phyloP scores from a whole-genome alignment of 2,329 filamentous ascomycete species.

The Diaporthe sp. region DNA sequence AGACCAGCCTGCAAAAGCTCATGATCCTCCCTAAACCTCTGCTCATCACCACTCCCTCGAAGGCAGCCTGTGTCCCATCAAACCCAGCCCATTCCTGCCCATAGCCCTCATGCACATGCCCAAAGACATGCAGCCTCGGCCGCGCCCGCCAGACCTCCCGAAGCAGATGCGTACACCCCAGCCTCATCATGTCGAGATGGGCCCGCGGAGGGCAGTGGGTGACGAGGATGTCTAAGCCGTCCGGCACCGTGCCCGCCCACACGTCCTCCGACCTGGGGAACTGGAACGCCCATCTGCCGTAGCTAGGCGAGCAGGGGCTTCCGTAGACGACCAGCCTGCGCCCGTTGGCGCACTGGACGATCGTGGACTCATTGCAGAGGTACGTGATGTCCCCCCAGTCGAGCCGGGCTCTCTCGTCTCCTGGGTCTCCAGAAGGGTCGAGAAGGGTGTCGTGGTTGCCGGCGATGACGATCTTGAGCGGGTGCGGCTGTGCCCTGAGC shows the following conservation, averaged over 20 bases:
- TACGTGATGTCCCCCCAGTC: constrained; percentile 51
- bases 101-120: constrained; percentile 51
- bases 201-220: constrained; percentile 50
- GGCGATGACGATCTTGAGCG: constrained; percentile 58
- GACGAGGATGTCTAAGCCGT: constrained; percentile 49
- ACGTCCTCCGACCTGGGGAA: constrained; percentile 48
- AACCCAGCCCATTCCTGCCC: not conserved
- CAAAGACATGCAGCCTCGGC: constrained; percentile 52
- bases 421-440: constrained; percentile 43
- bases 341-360: constrained; percentile 46
- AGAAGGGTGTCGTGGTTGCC: constrained; percentile 63
- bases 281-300: constrained; percentile 58
- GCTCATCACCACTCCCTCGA: constrained; percentile 7
- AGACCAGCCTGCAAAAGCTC: constrained; percentile 10
- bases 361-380: constrained; percentile 46
- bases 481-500: constrained; percentile 54
- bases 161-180: constrained; percentile 47
- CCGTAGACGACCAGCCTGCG: constrained; percentile 50
- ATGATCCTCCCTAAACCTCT: not conserved
- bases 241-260: constrained; percentile 45
- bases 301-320: constrained; percentile 49
- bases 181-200: constrained; percentile 48
- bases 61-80: not conserved
- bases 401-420: constrained; percentile 35
- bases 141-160: constrained; percentile 48